Evolutionary conservation across 805 yeast species (phyloP), one percentile per base, ranked within the genome.

Genomic region (Hanseniaspora lindneri): DNA sequence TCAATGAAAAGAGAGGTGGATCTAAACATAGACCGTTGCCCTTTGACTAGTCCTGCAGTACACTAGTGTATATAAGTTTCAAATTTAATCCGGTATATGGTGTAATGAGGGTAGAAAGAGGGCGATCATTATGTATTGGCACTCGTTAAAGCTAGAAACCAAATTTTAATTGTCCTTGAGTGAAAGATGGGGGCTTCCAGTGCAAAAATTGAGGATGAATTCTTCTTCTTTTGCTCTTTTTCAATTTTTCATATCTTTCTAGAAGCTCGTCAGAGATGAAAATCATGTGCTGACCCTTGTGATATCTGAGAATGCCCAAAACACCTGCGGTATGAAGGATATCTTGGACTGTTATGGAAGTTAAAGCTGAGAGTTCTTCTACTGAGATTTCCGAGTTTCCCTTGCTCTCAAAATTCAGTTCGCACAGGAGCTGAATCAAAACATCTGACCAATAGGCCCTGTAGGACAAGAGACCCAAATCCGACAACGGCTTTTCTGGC

Each of bases 361-460:
- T 85, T 43, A 77, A 66, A 11, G 80, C 69, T 28, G 95, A 81
- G 16, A 92, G 82, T 56, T 89, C 97, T 58, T 92, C 98, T 49
- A 92, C 87, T 2, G 94, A 81, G 43, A 80, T 75, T 52, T 81
- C 86, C 14, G 70, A 66, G 28, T 73, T 69, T 49, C 69, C 70
- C 55, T 83, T 92, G 16, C 32, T 25, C 25, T 46, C 49, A 36
- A 27, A 33, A 17, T 39, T 39, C 13, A 46, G 23, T n/a, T 39
- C 39, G 33, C 81, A 79, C 33, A 92, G 67, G 25, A 86, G 61
- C 46, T 77, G 78, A 11, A 87, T 79, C 51, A 92, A 70, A 0
- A 89, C 79, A 58, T 92, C 97, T 0, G 96, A 79, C 99, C 99
- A 92, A 61, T 75, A 92, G 0, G 96, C 95, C 63, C 98, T 77